A percentile compares a stretch with the other conserved stretches of the same genome.
Conservation (phyloP, 1,284 basidiomycete genomes). For the Fomitopsis schrenkii region DNA sequence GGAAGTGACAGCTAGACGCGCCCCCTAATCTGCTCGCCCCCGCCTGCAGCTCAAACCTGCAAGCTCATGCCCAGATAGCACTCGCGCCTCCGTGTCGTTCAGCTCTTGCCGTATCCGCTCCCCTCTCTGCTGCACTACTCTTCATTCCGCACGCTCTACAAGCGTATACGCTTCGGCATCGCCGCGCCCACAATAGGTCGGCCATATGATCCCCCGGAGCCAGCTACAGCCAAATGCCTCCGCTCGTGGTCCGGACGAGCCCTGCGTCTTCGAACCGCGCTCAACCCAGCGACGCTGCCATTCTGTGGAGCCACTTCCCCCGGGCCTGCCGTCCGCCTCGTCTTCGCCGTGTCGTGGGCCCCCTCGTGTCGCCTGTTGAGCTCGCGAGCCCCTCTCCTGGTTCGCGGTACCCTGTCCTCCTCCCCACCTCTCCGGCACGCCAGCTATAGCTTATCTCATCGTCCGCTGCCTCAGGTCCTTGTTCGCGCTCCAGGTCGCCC, state of each 20-base stretch:
- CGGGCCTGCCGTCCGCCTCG: background rate
- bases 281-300: background rate
- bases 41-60: background rate
- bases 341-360: background rate
- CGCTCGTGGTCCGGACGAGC: conserved; percentile 1
- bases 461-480: background rate
- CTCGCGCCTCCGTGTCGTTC: background rate
- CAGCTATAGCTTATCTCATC: background rate
- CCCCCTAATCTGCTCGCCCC: background rate
- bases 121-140: background rate
- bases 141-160: background rate
- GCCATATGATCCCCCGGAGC: conserved; percentile 1
- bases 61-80: background rate
- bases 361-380: background rate
- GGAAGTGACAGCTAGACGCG: conserved; percentile 1
- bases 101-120: background rate
- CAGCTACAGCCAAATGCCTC: background rate
- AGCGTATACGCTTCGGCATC: background rate
- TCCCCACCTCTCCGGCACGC: background rate
- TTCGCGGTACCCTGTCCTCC: background rate
- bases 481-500: background rate
- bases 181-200: background rate
- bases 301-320: background rate
- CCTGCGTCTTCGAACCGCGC: background rate
- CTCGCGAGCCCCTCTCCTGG: background rate